Evolutionary conservation across 805 yeast species (phyloP).

Genomic region (Schwanniomyces yamadae): DNA sequence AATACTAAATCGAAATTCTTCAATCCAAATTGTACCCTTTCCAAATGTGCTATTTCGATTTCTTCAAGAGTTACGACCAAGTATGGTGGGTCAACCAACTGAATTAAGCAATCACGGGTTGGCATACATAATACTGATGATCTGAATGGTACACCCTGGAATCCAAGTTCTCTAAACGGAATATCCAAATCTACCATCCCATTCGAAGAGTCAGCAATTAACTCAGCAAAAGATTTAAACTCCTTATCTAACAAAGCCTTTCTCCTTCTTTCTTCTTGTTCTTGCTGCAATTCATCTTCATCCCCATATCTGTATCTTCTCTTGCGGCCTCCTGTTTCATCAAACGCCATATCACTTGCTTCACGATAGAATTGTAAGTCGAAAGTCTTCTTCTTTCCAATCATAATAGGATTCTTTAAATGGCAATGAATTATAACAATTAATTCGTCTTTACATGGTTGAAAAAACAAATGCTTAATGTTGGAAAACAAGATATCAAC

Average conservation of each 20-base stretch:
- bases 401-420: constrained; percentile 87
- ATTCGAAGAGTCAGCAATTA: constrained; percentile 82
- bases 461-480: constrained; percentile 91
- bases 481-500: constrained; percentile 88
- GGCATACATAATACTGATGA: constrained; percentile 95
- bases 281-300: constrained; percentile 97
- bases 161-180: constrained; percentile 94
- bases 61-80: constrained; percentile 87
- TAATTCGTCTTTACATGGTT: constrained; percentile 93
- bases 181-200: constrained; percentile 86
- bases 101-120: constrained; percentile 93
- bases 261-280: constrained; percentile 95
- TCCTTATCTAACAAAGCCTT: constrained; percentile 89
- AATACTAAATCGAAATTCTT: constrained; percentile 97
- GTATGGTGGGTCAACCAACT: constrained; percentile 92
- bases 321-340: constrained; percentile 94
- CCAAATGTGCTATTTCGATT: constrained; percentile 91
- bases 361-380: constrained; percentile 97
- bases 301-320: constrained; percentile 90
- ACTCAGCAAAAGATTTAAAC: constrained; percentile 84
- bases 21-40: constrained; percentile 95
- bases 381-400: constrained; percentile 92
- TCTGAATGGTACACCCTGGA: constrained; percentile 95
- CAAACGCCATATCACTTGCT: constrained; percentile 93
- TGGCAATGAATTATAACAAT: constrained; percentile 91